Evolutionary conservation across 805 yeast genomes (phyloP).

Genomic region (Monosporozyma solicola): DNA sequence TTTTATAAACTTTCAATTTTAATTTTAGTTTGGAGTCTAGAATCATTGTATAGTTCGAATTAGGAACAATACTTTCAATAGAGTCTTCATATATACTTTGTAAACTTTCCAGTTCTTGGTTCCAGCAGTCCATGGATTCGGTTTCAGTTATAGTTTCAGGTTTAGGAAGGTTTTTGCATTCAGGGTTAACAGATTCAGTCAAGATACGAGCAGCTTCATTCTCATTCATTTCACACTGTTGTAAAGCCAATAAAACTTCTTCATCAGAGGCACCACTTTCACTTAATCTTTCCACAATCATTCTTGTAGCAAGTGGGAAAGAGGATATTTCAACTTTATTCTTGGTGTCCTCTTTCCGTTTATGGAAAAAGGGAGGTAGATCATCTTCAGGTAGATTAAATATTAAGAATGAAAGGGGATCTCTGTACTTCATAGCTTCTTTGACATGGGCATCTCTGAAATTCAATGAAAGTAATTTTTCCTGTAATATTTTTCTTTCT

Average conservation of each 20-base stretch:
- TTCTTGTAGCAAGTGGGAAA: constrained; percentile 37
- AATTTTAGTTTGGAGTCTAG: constrained; percentile 28
- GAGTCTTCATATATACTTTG: constrained; percentile 47
- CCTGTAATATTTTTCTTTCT: constrained; percentile 17
- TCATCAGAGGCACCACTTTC: constrained; percentile 65
- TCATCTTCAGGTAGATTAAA: constrained; percentile 94
- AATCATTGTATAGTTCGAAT: constrained; percentile 25
- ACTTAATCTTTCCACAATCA: constrained; percentile 46
- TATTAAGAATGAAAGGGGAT: constrained; percentile 44
- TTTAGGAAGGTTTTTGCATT: background rate
- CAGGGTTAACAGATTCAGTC: constrained; percentile 32
- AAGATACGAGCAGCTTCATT: constrained; percentile 41
- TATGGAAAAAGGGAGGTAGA: constrained; percentile 57
- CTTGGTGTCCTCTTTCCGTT: constrained; percentile 47
- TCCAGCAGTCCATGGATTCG: constrained; percentile 50
- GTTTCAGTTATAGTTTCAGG: background rate
- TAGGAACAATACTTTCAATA: constrained; percentile 26
- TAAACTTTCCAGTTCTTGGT: constrained; percentile 65
- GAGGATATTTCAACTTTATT: constrained; percentile 42
- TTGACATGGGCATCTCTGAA: constrained; percentile 60
- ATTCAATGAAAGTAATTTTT: constrained; percentile 41
- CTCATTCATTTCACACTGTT: constrained; percentile 37
- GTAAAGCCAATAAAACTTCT: constrained; percentile 46
- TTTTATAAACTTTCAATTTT: constrained; percentile 35
- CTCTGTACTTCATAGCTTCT: constrained; percentile 59